Percentiles rank a stretch among this genome's conserved stretches.
phyloP scores from a whole-genome alignment of 495 filamentous ascomycete genomes.

The Daldinia grandis region DNA sequence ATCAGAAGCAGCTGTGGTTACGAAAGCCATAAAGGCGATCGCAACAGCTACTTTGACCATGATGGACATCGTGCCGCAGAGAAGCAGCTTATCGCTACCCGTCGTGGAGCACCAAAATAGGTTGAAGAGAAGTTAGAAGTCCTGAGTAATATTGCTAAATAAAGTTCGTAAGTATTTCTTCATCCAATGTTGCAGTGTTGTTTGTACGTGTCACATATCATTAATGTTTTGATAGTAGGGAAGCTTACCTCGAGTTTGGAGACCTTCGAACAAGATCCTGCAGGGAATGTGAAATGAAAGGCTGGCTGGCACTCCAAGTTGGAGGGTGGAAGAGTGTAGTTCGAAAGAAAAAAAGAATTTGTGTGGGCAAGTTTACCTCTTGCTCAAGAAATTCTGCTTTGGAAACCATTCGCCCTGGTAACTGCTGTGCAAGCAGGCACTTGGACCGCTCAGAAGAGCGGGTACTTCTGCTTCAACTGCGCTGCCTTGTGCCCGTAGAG shows the following conservation, averaged over 20 bases:
- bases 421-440: neutral
- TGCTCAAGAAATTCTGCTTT: neutral
- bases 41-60: neutral
- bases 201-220: neutral
- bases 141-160: neutral
- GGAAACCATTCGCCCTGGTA: neutral
- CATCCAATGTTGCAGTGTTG: neutral
- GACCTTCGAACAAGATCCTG: neutral
- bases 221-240: neutral
- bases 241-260: neutral
- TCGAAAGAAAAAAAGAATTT: neutral
- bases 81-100: neutral
- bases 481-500: neutral
- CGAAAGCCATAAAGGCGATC: slow-evolving; percentile 1
- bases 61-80: neutral
- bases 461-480: neutral
- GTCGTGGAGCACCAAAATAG: neutral
- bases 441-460: neutral
- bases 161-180: neutral
- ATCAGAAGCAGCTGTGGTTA: neutral
- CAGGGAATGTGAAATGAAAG: neutral
- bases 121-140: neutral
- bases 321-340: neutral
- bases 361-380: neutral
- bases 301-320: neutral